These are phyloP conservation scores for Hypoxylon sp. DNA, from an alignment of 2,329 filamentous ascomycete species.

Conservation along the genomic window DNA sequence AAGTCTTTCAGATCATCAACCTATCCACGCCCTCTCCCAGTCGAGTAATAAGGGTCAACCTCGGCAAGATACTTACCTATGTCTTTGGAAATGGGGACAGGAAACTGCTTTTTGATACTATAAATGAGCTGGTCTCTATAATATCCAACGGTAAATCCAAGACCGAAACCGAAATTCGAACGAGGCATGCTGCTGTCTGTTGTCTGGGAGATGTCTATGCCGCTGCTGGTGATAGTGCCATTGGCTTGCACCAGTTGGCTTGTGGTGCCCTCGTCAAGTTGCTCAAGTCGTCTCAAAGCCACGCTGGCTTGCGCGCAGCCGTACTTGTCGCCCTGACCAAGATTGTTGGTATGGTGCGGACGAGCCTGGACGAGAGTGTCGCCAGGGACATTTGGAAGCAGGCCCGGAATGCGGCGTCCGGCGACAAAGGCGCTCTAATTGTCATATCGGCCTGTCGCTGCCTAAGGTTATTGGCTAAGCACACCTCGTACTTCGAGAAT, in stretches of 20 bases:
- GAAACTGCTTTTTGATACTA: conserved; percentile 92
- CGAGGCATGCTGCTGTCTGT: conserved; percentile 88
- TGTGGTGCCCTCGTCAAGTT: conserved; percentile 82
- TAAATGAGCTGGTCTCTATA: conserved; percentile 86
- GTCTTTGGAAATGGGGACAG: conserved; percentile 89
- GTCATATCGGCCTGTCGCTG: conserved; percentile 85
- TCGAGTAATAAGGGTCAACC: conserved; percentile 88
- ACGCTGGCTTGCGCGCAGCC: conserved; percentile 86
- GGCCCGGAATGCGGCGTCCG: conserved; percentile 79
- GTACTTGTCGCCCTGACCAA: conserved; percentile 83
- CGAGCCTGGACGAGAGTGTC: conserved; percentile 84
- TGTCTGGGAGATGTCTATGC: conserved; percentile 92
- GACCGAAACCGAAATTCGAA: conserved; percentile 80
- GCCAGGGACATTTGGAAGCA: conserved; percentile 97
- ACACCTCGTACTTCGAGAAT: conserved; percentile 88
- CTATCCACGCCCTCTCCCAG: conserved; percentile 85
- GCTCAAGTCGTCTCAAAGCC: conserved; percentile 81
- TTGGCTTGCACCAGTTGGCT: conserved; percentile 83
- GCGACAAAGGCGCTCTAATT: conserved; percentile 87
- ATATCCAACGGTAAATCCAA: conserved; percentile 81
- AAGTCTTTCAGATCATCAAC: conserved; percentile 93
- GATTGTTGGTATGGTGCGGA: conserved; percentile 80
- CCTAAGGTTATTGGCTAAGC: conserved; percentile 78
- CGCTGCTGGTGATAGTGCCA: conserved; percentile 92
- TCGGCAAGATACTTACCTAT: conserved; percentile 86